phyloP scores from a whole-genome alignment of 768 basidiomycete species.

The Tulasnella sp. region DNA sequence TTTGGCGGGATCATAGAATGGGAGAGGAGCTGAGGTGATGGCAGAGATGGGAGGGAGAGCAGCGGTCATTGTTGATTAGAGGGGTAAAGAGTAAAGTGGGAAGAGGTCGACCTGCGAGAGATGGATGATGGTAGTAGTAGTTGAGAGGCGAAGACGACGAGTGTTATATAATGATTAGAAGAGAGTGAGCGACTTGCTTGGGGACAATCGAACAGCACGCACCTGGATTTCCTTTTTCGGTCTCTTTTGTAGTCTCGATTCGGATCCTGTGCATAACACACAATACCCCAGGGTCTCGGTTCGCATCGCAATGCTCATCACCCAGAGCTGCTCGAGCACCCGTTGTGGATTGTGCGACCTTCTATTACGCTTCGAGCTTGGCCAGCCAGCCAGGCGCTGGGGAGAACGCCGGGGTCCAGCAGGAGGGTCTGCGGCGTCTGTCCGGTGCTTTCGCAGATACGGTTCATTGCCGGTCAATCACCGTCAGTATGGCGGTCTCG shows the following conservation, averaged over 20 bases:
- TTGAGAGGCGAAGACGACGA: not conserved
- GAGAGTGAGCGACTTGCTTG: not conserved
- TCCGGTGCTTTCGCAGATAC: not conserved
- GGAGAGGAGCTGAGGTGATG: slow-evolving; percentile 8
- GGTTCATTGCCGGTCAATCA: not conserved
- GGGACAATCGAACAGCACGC: too few relatives aligned
- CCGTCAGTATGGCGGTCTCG: not conserved
- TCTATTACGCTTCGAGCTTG: not conserved
- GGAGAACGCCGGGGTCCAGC: too few relatives aligned
- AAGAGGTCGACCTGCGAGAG: too few relatives aligned
- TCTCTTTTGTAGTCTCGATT: not conserved
- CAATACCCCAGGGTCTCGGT: not conserved
- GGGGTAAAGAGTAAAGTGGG: not conserved
- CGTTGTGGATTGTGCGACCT: not conserved
- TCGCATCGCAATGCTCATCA: not conserved
- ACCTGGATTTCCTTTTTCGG: not conserved
- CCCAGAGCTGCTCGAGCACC: not conserved
- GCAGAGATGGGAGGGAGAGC: slow-evolving; percentile 14
- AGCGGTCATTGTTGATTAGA: slow-evolving; percentile 12
- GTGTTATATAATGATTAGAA: not conserved
- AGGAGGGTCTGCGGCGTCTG: too few relatives aligned
- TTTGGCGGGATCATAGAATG: slow-evolving; percentile 20
- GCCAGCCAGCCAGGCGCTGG: not conserved
- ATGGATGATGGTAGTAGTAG: too few relatives aligned
- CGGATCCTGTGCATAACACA: not conserved